These are phyloP conservation scores for Onygenales sp. DNA, from an alignment of 2,329 filamentous ascomycete species.

Conservation along the genomic window DNA sequence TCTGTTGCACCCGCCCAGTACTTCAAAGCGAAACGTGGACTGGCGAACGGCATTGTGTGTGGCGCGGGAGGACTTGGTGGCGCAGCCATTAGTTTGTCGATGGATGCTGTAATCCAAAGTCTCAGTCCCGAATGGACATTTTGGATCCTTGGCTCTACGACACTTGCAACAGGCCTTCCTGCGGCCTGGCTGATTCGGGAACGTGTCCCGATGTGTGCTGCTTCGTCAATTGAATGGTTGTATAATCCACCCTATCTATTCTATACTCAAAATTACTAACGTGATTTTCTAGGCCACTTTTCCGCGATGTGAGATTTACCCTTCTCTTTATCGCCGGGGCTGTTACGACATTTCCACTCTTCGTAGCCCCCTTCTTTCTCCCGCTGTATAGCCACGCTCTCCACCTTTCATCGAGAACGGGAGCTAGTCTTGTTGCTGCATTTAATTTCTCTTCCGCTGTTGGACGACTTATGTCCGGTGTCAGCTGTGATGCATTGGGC, in stretches of 20 bases:
- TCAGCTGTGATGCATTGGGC: constrained; percentile 46
- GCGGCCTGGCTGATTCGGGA: constrained; percentile 47
- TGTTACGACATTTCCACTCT: constrained; percentile 50
- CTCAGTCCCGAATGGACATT: constrained; percentile 45
- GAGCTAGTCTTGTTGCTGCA: constrained; percentile 49
- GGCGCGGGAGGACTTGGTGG: constrained; percentile 49
- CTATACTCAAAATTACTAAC: neutral
- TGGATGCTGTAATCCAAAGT: constrained; percentile 39
- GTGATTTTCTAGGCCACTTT: constrained; percentile 34
- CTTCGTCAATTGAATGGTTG: constrained; percentile 43
- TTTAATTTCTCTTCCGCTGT: constrained; percentile 54
- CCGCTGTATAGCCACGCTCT: constrained; percentile 48
- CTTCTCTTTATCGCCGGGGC: constrained; percentile 46
- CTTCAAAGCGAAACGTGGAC: constrained; percentile 43
- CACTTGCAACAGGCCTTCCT: constrained; percentile 45
- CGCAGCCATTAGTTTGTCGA: constrained; percentile 41
- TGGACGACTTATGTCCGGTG: constrained; percentile 47
- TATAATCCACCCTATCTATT: neutral
- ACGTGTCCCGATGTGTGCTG: constrained; percentile 29
- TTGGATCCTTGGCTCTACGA: constrained; percentile 44
- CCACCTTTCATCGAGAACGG: constrained; percentile 43
- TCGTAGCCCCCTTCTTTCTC: constrained; percentile 54
- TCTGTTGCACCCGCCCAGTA: constrained; percentile 45
- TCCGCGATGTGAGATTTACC: constrained; percentile 43
- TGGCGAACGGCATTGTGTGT: constrained; percentile 48